A percentile compares a stretch with the other conserved stretches of the same genome.
Evolutionary conservation across 2,329 filamentous ascomycete species (phyloP).

Genomic region (Zymoseptoria ardabiliae): DNA sequence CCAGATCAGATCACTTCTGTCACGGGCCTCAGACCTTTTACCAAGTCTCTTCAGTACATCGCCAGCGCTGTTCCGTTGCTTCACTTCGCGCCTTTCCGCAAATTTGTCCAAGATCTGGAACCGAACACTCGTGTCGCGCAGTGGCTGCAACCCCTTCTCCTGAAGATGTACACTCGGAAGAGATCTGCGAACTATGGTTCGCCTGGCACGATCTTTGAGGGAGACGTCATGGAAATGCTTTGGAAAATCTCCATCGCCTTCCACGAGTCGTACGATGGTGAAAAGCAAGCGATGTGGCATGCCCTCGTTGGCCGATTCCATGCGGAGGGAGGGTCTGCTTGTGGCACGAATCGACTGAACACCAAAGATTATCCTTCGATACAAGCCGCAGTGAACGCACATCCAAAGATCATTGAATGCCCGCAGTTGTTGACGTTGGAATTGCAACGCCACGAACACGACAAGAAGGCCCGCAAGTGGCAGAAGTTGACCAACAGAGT

Average conservation of each 20-base stretch:
- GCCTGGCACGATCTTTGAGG: conserved; percentile 1
- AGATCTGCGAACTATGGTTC: conserved; percentile 13
- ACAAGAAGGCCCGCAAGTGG: conserved; percentile 48
- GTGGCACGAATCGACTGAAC: conserved; percentile 20
- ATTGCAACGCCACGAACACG: conserved; percentile 50
- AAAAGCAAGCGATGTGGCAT: conserved; percentile 10
- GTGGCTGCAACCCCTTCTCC: conserved; percentile 19
- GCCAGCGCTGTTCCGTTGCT: conserved; percentile 52
- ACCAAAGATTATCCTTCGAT: conserved; percentile 31
- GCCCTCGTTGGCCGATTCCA: conserved; percentile 21
- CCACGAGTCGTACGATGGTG: conserved; percentile 9
- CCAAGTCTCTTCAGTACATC: conserved; percentile 27
- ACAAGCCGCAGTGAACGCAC: conserved; percentile 35
- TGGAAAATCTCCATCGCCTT: conserved; percentile 9
- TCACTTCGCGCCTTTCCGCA: conserved; percentile 52
- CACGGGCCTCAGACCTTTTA: conserved; percentile 49
- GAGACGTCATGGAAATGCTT: conserved; percentile 22
- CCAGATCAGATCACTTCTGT: conserved; percentile 40
- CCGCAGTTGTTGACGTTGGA: conserved; percentile 38
- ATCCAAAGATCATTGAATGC: conserved; percentile 25
- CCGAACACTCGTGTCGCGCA: conserved; percentile 1
- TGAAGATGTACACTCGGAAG: conserved; percentile 24
- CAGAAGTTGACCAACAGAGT: conserved; percentile 51
- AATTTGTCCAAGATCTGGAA: conserved; percentile 44
- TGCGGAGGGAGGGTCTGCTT: conserved; percentile 13